Base-by-base conservation (phyloP, 148 eudicot genomes). In the Camellia granthamiana region DNA sequence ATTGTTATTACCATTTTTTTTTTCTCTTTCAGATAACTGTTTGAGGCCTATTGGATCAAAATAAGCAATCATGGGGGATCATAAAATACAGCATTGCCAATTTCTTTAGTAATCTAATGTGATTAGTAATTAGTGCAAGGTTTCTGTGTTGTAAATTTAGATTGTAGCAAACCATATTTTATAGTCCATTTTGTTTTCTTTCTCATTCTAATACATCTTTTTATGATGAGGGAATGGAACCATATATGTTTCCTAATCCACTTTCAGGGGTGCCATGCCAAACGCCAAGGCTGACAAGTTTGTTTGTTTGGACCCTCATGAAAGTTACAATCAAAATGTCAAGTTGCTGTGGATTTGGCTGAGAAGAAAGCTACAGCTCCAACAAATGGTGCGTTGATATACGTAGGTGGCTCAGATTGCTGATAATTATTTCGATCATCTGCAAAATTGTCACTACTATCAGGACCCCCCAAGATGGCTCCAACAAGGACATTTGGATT, bases 341-440 rank as follows among this genome's bases (percentile, higher is more conserved):
- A 74, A 65, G 38, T 59, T 60, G 75, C 38, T 43, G 74, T 54
- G 18, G 85, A 77, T 62, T 84, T 69, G 49, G 89, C 88, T n/a
- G 92, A 84, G 78, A 92, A 94, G 86, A 88, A 94, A 69, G 98
- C 95, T 3, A 84, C 78, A 15, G 91, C 92, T 0, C 98, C 98
- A 64, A 94, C 93, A 81, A 92, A 90, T 0, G 98, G 97, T 15
- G 98, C 97, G 70, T 92, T 94, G 66, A 92, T 92, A 43, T 94
- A 94, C 0, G 98, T 94, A 38, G 98, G 90, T 0, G 98, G 98
- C 81, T 94, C 98, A 12, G 93, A 91, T 74, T 94, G 93, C 77
- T 84, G 81, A 75, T 91, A 94, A 21, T 92, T 91, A 62, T 85
- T 84, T 76, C 98, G 86, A 38, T 91, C 92, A 85, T 94, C 98